phyloP scores from a whole-genome alignment of 2,329 filamentous ascomycete genomes.

The Fonsecaea multimorphosa region DNA sequence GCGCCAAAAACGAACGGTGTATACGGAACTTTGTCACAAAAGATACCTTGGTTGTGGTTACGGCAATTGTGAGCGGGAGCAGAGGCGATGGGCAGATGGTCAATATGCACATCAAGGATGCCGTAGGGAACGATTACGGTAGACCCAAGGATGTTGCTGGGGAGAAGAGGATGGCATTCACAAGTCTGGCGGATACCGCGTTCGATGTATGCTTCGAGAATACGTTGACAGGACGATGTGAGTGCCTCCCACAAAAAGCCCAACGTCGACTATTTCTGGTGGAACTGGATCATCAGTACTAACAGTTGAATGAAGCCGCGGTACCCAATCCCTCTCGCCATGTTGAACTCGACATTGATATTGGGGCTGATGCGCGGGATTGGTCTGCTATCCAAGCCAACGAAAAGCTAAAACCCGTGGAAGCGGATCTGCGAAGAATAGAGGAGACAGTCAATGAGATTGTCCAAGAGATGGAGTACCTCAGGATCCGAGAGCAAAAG shows the following conservation, averaged over 20 bases:
- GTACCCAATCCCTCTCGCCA: conserved; percentile 64
- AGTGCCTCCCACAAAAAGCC: conserved; percentile 48
- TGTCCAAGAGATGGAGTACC: conserved; percentile 94
- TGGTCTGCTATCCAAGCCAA: conserved; percentile 95
- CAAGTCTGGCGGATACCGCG: conserved; percentile 84
- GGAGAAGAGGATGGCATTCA: conserved; percentile 92
- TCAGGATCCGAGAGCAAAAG: conserved; percentile 87
- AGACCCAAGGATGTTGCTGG: conserved; percentile 88
- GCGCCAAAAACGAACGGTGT: conserved; percentile 76
- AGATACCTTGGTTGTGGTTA: conserved; percentile 94
- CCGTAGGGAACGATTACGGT: conserved; percentile 94
- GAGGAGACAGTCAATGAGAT: conserved; percentile 90
- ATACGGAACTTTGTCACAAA: conserved; percentile 93
- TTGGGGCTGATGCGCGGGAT: conserved; percentile 95
- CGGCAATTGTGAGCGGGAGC: conserved; percentile 81
- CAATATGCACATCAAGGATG: conserved; percentile 97
- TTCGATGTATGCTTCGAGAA: conserved; percentile 99
- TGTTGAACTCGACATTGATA: conserved; percentile 92
- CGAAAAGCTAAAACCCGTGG: conserved; percentile 97
- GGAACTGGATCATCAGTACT: conserved; percentile 8
- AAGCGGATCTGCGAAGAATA: conserved; percentile 90
- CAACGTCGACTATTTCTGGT: neutral
- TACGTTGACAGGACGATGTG: conserved; percentile 69
- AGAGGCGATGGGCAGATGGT: conserved; percentile 91
- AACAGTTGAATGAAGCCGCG: conserved; percentile 39